Evolutionary conservation across 2,329 filamentous ascomycete species (phyloP).

Genomic region (Monosporascus ibericus): DNA sequence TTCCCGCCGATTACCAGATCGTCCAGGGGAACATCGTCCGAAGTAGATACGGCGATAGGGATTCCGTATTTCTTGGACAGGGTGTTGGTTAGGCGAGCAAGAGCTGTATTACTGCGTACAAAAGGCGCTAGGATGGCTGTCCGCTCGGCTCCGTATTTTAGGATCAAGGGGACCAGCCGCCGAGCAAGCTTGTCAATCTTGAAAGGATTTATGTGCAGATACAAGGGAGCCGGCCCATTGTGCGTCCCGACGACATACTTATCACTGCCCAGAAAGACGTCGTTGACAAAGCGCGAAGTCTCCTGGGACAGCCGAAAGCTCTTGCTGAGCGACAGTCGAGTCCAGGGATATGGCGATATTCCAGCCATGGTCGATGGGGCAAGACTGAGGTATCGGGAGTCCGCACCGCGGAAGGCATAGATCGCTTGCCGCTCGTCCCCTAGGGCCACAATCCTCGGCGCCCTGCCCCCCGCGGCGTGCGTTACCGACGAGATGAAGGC

Average conservation of each 20-base stretch:
- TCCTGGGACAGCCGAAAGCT: conserved; percentile 22
- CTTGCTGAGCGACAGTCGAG: conserved; percentile 10
- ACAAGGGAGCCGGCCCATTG: conserved; percentile 20
- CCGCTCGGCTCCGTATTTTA: conserved; percentile 10
- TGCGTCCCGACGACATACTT: conserved; percentile 23
- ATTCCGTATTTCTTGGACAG: conserved; percentile 8
- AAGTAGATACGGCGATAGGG: conserved; percentile 15
- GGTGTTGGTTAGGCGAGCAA: conserved; percentile 9
- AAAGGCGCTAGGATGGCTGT: conserved; percentile 12
- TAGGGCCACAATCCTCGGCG: conserved; percentile 20
- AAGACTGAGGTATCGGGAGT: conserved; percentile 21
- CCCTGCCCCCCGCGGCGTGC: conserved; percentile 3
- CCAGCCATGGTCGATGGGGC: conserved; percentile 14
- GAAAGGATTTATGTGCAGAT: conserved; percentile 14
- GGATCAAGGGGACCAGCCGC: conserved; percentile 14
- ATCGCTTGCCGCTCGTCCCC: conserved; percentile 27
- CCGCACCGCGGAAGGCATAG: conserved; percentile 22
- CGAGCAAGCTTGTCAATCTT: conserved; percentile 7
- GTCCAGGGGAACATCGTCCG: conserved; percentile 19
- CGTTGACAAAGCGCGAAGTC: conserved; percentile 20
- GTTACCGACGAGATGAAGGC: conserved; percentile 20
- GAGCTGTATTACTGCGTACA: conserved; percentile 4
- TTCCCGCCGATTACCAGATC: conserved; percentile 21
- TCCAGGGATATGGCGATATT: conserved; percentile 16
- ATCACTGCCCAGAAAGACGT: conserved; percentile 19